Conservation (phyloP, 495 filamentous ascomycete species). For the Aspergillus heteromorphus region DNA sequence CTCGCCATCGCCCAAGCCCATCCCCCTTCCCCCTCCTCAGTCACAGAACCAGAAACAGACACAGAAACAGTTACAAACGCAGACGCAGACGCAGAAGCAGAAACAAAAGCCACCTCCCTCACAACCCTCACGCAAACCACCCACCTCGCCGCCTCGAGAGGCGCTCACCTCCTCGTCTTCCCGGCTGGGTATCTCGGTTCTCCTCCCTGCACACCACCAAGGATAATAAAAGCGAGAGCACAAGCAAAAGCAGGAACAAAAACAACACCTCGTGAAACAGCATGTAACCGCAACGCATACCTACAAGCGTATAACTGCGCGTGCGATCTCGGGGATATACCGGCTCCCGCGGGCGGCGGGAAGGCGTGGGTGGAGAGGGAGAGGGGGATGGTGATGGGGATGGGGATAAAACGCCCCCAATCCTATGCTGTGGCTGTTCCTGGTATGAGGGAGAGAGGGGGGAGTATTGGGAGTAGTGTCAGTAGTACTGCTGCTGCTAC, state of each 20-base stretch:
- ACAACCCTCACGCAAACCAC: not conserved
- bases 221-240: no score
- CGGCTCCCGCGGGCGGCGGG: not conserved
- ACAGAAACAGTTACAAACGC: no score
- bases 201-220: not conserved
- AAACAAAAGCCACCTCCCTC: not conserved
- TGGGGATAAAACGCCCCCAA: no score
- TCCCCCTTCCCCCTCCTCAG: not conserved
- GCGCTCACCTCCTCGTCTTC: not conserved
- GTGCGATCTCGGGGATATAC: not conserved
- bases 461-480: no score
- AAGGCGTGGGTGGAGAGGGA: not conserved
- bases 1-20: not conserved
- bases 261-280: not conserved
- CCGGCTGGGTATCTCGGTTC: not conserved
- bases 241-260: no score
- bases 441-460: no score
- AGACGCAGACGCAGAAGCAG: no score
- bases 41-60: not conserved
- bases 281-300: not conserved
- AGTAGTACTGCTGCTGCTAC: no score
- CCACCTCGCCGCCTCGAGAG: not conserved
- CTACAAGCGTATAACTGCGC: not conserved
- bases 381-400: no score
- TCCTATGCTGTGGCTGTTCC: no score